A percentile compares a stretch with the other conserved stretches of the same genome.
Evolutionary conservation across 140 eudicot species (phyloP).

Genomic region (Eryngium alpinum): DNA sequence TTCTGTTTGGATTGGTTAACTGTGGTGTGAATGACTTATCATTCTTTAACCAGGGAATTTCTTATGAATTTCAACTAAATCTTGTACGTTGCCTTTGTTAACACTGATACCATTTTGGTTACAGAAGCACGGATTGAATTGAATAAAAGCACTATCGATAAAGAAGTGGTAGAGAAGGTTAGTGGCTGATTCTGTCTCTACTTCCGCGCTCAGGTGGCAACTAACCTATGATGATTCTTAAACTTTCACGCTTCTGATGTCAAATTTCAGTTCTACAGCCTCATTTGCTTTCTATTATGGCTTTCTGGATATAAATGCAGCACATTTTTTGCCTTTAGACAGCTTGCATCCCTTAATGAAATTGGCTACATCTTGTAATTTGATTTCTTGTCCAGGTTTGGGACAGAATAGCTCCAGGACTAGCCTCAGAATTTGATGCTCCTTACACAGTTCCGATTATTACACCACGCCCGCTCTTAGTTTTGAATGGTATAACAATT

Average conservation of each 20-base stretch:
- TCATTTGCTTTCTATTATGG: neutral
- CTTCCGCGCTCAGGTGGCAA: too few relatives aligned
- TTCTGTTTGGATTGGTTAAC: neutral
- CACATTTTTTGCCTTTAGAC: neutral
- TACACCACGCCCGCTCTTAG: slow-evolving; percentile 80
- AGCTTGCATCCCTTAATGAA: neutral
- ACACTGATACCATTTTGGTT: slow-evolving; percentile 15
- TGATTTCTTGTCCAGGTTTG: slow-evolving; percentile 57
- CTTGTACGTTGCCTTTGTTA: neutral
- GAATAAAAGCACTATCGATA: slow-evolving; percentile 63
- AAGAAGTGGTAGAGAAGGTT: slow-evolving; percentile 93
- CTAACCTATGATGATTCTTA: neutral
- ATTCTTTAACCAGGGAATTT: neutral
- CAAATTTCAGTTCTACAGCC: neutral
- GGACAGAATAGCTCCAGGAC: slow-evolving; percentile 90
- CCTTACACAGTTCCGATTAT: slow-evolving; percentile 67
- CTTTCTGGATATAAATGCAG: neutral
- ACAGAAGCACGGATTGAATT: slow-evolving; percentile 71
- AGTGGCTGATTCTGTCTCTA: slow-evolving; percentile 10
- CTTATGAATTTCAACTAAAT: neutral
- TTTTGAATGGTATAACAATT: slow-evolving; percentile 54
- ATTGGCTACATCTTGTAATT: neutral
- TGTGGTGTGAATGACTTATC: neutral
- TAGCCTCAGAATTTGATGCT: slow-evolving; percentile 67
- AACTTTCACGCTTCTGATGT: neutral